Percentiles rank a stretch among this genome's conserved stretches.
phyloP scores from a whole-genome alignment of 257 asterid species.

The Jasminum sambac region DNA sequence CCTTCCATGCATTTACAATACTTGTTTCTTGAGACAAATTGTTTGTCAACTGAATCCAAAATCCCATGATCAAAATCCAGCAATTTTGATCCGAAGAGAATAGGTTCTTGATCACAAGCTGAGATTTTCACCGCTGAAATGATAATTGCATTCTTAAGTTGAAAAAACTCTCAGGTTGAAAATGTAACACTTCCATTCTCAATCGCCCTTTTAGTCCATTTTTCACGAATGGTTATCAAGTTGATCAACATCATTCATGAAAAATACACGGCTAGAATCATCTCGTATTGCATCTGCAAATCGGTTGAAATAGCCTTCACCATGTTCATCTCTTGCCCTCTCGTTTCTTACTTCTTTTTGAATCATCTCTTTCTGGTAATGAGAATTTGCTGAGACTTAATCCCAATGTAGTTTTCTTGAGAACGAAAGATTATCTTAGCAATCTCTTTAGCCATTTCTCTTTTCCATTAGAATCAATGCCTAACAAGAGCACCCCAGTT shows the following conservation, averaged over 20 bases:
- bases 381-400: conserved; percentile 55
- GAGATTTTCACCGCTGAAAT: conserved; percentile 47
- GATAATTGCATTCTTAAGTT: conserved; percentile 66
- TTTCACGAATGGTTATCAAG: conserved; percentile 39
- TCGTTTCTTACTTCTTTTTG: conserved; percentile 54
- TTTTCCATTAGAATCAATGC: conserved; percentile 60
- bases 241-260: conserved; percentile 63
- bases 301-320: conserved; percentile 52
- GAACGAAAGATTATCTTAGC: conserved; percentile 61
- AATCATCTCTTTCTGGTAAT: conserved; percentile 20
- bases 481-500: conserved; percentile 67
- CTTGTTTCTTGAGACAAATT: conserved; percentile 52
- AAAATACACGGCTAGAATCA: conserved; percentile 70
- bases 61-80: conserved; percentile 54
- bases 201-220: conserved; percentile 46
- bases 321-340: conserved; percentile 64
- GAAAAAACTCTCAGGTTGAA: conserved; percentile 41
- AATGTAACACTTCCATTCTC: conserved; percentile 40
- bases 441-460: conserved; percentile 67
- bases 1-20: conserved; percentile 34
- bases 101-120: conserved; percentile 27
- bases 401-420: conserved; percentile 37
- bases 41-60: conserved; percentile 55
- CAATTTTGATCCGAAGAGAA: conserved; percentile 22
- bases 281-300: conserved; percentile 53